Conservation (phyloP, 331 rosid species). For the Stylosanthes scabra region DNA sequence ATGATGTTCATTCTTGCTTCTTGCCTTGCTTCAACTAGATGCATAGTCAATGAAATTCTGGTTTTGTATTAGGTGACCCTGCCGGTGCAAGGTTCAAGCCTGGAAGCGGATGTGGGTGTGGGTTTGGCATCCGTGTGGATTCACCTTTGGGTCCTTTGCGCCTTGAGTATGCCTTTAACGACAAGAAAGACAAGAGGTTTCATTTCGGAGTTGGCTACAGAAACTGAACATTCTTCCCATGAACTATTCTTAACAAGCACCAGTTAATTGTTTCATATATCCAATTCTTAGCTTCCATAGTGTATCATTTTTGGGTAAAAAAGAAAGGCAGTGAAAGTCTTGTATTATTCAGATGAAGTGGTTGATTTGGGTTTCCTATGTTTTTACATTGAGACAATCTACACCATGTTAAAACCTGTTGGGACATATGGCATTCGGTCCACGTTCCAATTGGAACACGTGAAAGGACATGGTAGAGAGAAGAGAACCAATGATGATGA, state of each 20-base stretch:
- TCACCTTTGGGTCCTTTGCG: constrained; percentile 97
- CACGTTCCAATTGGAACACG: background rate
- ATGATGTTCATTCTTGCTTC: constrained; percentile 2
- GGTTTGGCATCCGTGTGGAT: constrained; percentile 93
- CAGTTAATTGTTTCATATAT: constrained; percentile 13
- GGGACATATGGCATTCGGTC: background rate
- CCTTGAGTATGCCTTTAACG: constrained; percentile 92
- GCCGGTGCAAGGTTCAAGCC: constrained; percentile 96
- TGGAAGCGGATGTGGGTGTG: constrained; percentile 94
- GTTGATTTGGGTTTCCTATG: constrained; percentile 6
- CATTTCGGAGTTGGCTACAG: constrained; percentile 96
- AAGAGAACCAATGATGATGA: background rate
- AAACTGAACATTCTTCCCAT: constrained; percentile 49
- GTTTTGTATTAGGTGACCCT: constrained; percentile 78
- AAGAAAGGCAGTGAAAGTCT: background rate
- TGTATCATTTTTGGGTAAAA: constrained; percentile 11
- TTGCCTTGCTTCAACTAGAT: too few species aligned
- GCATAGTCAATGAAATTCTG: too few species aligned
- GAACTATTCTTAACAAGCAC: constrained; percentile 3
- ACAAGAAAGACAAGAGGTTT: constrained; percentile 64
- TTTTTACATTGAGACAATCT: constrained; percentile 14
- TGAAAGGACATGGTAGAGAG: background rate
- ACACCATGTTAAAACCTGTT: background rate
- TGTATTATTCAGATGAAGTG: background rate
- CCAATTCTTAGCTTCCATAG: background rate